Evolutionary conservation across 108 stramenopile genomes (phyloP).

Genomic region (Skeletonema menzelii): DNA sequence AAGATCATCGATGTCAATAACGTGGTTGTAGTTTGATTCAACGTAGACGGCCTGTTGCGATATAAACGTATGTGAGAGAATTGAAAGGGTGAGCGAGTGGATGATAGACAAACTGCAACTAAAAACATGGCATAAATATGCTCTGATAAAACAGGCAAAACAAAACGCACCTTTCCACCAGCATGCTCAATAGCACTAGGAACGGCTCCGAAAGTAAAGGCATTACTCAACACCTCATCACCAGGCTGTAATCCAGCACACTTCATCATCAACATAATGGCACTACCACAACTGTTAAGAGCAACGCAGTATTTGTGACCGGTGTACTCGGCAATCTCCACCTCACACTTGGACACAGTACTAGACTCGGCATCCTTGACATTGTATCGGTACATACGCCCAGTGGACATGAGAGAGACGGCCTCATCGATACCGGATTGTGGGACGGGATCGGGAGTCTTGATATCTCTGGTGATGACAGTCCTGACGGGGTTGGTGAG

Average conservation of each 20-base stretch:
- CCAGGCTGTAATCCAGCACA: slow-evolving; percentile 77
- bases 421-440: slow-evolving; percentile 70
- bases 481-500: slow-evolving; percentile 40
- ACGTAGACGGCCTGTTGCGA: slow-evolving; percentile 72
- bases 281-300: slow-evolving; percentile 87
- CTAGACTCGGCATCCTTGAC: slow-evolving; percentile 58
- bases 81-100: not conserved
- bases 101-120: not conserved
- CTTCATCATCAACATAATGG: slow-evolving; percentile 84
- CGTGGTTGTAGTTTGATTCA: slow-evolving; percentile 77
- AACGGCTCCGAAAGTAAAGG: slow-evolving; percentile 91
- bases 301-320: slow-evolving; percentile 85
- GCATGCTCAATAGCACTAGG: slow-evolving; percentile 85
- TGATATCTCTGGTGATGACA: slow-evolving; percentile 70
- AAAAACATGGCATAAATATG: not conserved
- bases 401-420: slow-evolving; percentile 69
- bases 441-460: slow-evolving; percentile 83
- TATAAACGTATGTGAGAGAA: not conserved
- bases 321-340: slow-evolving; percentile 79
- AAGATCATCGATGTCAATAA: slow-evolving; percentile 81
- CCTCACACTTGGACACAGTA: slow-evolving; percentile 67
- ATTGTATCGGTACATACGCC: slow-evolving; percentile 84
- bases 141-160: not conserved
- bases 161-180: slow-evolving; percentile 58
- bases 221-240: slow-evolving; percentile 87